Conservation (phyloP, 495 filamentous ascomycete genomes). For the Paragyromitra xinjiangensis region DNA sequence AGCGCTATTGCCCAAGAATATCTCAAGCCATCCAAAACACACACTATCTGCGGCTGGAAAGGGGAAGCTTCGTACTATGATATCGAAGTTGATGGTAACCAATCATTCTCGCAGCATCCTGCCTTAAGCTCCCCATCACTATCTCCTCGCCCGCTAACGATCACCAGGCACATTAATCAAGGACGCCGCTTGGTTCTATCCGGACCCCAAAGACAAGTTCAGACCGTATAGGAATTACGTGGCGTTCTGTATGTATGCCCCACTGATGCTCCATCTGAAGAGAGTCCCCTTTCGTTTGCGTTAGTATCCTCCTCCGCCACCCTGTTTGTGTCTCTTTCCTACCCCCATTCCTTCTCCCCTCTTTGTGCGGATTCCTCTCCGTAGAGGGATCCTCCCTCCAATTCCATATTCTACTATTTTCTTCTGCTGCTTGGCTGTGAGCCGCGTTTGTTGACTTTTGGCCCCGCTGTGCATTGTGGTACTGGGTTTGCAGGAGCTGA, state of each 20-base stretch:
- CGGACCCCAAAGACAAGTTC: slow-evolving; percentile 67
- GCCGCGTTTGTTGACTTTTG: slow-evolving; percentile 41
- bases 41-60: slow-evolving; percentile 73
- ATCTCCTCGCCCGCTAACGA: neutral
- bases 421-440: slow-evolving; percentile 18
- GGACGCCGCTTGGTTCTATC: slow-evolving; percentile 76
- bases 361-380: neutral
- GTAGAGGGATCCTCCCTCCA: neutral
- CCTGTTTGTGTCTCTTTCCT: neutral
- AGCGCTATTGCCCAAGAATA: slow-evolving; percentile 63
- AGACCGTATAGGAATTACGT: slow-evolving; percentile 69
- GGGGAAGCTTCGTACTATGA: slow-evolving; percentile 75
- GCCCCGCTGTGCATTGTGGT: slow-evolving; percentile 12
- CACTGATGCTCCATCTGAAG: slow-evolving; percentile 57
- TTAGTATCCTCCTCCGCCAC: slow-evolving; percentile 55
- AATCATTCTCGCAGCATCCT: neutral
- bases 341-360: neutral
- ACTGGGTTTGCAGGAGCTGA: slow-evolving; percentile 42
- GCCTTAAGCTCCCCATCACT: neutral
- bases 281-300: slow-evolving; percentile 57
- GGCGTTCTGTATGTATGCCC: slow-evolving; percentile 70
- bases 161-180: slow-evolving; percentile 63
- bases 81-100: slow-evolving; percentile 66
- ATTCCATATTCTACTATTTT: neutral
- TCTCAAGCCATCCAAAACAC: slow-evolving; percentile 63